These are phyloP conservation scores for Floccularia luteovirens DNA, from an alignment of 768 basidiomycete genomes.

Conservation along the genomic window DNA sequence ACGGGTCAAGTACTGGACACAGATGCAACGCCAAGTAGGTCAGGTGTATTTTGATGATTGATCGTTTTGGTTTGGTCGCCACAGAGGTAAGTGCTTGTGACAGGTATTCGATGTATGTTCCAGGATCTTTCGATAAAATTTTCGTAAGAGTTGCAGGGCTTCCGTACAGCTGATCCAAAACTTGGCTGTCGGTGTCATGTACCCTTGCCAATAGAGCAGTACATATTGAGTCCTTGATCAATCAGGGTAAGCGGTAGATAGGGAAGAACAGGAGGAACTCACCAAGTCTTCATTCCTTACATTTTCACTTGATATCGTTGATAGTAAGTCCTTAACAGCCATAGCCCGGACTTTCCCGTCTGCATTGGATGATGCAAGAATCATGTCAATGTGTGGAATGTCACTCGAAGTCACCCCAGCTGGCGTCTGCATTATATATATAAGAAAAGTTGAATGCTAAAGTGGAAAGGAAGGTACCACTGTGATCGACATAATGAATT, in stretches of 20 bases:
- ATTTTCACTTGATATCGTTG: conserved; percentile 18
- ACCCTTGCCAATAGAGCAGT: conserved; percentile 62
- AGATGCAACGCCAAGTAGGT: conserved; percentile 48
- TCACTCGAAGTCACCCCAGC: conserved; percentile 1
- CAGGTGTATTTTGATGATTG: conserved; percentile 46
- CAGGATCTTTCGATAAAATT: conserved; percentile 29
- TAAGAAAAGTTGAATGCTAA: background rate
- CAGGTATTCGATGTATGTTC: conserved; percentile 40
- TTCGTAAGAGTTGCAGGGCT: conserved; percentile 38
- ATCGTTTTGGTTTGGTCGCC: conserved; percentile 39
- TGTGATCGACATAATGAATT: conserved; percentile 52
- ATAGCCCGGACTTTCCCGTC: conserved; percentile 51
- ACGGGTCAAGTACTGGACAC: conserved; percentile 15
- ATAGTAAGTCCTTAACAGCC: conserved; percentile 53
- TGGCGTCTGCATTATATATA: background rate
- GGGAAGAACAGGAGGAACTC: conserved; percentile 7
- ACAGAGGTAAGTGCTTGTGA: conserved; percentile 24
- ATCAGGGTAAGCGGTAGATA: background rate
- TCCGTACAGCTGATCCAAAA: conserved; percentile 65
- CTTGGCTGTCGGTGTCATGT: conserved; percentile 50
- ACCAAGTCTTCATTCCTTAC: conserved; percentile 36
- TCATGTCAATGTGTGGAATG: conserved; percentile 26
- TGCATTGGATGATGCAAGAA: conserved; percentile 53
- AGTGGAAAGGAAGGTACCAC: conserved; percentile 27
- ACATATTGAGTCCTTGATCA: conserved; percentile 43